Evolutionary conservation across 1,284 basidiomycete species (phyloP), one percentile per base, ranked within the genome.

Genomic region (Volvariella volvacea): DNA sequence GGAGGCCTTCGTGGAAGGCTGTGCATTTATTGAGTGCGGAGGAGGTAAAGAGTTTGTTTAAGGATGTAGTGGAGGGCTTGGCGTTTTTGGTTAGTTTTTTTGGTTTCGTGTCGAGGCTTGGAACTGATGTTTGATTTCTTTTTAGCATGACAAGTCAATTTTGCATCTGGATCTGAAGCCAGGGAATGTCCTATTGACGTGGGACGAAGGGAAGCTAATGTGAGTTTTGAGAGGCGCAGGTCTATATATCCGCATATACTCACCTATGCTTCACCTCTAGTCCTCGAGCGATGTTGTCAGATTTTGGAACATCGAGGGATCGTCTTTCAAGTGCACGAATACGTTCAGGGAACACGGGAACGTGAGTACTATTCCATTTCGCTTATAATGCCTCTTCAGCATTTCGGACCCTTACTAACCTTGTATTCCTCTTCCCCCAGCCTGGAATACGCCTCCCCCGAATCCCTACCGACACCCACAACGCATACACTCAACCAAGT

Each of bases 271-370:
- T 14, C 22, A 22, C 39, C 31, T 39, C 45, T 44, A 88, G 86
- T 48, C 86, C 86, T 15, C 73, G 85, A 50, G 92, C 90, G 0
- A 86, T 95, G 83, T 70, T 96, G 9, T 92, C 91, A 1, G 93
- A 97, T 56, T 97, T 97, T 62, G 93, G 93, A 3, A 95, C 92
- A 0, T 94, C 91, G 9, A 80, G 89, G 40, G 91, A 93, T 55
- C 90, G 89, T 83, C 70, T 93, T 3, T 77, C 79, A 34, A 74
- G 76, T 2, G 72, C 79, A 10, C 66, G 78, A 12, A 65, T 73
- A 25, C 76, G 91, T 14, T 88, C 89, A 1, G 93, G 93, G 4
- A 92, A 95, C 59, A 96, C 92, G 15, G 92, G 93, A 50, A 96
- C 92, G 71, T 90, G 70, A 63, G 92, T 84, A 9, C 12, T 20